These are phyloP conservation scores for Sclerotinia nivalis DNA, from an alignment of 2,329 filamentous ascomycete genomes.

Conservation along the genomic window DNA sequence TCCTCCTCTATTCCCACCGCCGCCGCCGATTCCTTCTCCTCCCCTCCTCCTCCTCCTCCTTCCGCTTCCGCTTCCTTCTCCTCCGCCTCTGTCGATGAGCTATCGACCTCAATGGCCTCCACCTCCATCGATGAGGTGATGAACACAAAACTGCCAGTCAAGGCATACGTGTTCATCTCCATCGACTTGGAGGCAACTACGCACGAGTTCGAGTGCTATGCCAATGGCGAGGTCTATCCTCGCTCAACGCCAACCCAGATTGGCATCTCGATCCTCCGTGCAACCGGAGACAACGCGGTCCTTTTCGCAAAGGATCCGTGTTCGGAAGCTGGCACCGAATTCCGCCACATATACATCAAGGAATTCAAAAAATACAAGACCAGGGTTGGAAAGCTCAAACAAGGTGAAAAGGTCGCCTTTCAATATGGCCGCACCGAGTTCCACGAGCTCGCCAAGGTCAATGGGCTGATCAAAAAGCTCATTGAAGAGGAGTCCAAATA, in stretches of 20 bases:
- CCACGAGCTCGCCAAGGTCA: not conserved
- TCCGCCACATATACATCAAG: not conserved
- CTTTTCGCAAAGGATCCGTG: not conserved
- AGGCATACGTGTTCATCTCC: not conserved
- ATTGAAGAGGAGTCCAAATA: not conserved
- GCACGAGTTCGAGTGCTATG: not conserved
- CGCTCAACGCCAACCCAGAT: constrained; percentile 8
- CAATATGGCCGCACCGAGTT: not conserved
- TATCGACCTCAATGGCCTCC: not conserved
- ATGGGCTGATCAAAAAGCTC: not conserved
- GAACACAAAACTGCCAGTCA: not conserved
- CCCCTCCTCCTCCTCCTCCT: not conserved
- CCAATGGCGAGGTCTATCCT: not conserved
- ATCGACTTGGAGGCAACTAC: constrained; percentile 17
- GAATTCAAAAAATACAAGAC: not conserved
- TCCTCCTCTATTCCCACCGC: not conserved
- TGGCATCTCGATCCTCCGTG: not conserved
- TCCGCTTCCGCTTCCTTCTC: not conserved
- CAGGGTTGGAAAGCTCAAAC: not conserved
- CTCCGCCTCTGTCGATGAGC: not conserved
- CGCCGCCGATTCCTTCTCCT: not conserved
- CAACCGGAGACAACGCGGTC: not conserved
- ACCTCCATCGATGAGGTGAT: not conserved
- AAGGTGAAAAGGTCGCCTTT: not conserved
- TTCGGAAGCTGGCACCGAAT: not conserved